Base-by-base conservation (phyloP, 2,329 filamentous ascomycete genomes). In the Talaromyces sp. region DNA sequence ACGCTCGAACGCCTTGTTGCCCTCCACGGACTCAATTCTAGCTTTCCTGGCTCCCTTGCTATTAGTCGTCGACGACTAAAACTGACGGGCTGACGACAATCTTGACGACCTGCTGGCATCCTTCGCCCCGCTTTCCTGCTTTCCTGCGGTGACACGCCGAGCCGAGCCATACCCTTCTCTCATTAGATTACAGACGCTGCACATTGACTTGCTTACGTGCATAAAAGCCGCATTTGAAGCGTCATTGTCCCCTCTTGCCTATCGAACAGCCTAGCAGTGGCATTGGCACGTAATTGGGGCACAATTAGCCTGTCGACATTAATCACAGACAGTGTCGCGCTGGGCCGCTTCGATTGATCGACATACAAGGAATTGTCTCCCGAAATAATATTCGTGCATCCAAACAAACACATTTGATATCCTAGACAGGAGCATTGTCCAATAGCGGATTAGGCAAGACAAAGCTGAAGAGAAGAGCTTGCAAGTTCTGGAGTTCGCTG, bases 131-230 rank as follows among this genome's bases (percentile, higher is more conserved):
- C 61, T 56, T 45, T 31, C 54, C 19, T 58, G 34, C 53, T 19
- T 19, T 29, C 22, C 49, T 34, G 29, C 45, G 11, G 61, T 63
- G 49, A 58, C 40, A 53, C 38, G 49, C 61, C n/a, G 61, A 40
- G 49, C 47, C 61, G 61, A 63, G 53, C 61, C 61, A 47, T 58
- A 58, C 51, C 38, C 22, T 56, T 63, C 38, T 58, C 36, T 58
- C 17, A 29, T 38, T 63, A 63, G 61, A 51, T 49, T 45, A 27
- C 36, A 61, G 58, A 29, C 49, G 64, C 67, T 58, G 67, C 62
- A 60, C 47, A 51, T 67, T 58, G 58, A 61, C 63, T 58, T 65
- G 43, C 58, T 68, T 68, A 65, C 67, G 65, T 68, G 67, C 67
- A 68, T 68, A 58, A 67, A 64, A 65, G 59, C 54, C 60, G 64